These are phyloP conservation scores for Lodderomyces theae DNA, from an alignment of 1,139 yeast genomes.

Conservation along the genomic window DNA sequence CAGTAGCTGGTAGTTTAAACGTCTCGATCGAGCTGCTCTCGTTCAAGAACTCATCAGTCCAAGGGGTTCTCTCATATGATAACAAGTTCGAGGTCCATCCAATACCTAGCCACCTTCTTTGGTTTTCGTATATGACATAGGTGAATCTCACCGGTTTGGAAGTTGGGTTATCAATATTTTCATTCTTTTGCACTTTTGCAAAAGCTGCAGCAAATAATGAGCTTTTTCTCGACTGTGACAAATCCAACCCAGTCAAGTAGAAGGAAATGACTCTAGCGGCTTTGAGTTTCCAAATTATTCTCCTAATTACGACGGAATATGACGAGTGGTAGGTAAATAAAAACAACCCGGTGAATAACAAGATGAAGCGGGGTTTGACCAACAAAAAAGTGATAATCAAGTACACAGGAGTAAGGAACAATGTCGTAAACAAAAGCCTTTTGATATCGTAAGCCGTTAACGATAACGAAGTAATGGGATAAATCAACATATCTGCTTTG, in stretches of 20 bases:
- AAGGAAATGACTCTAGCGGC: conserved; percentile 67
- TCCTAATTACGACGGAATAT: conserved; percentile 77
- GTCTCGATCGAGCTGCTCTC: conserved; percentile 67
- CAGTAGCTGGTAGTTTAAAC: conserved; percentile 66
- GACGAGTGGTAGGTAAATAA: conserved; percentile 82
- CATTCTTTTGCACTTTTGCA: conserved; percentile 55
- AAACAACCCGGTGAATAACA: conserved; percentile 59
- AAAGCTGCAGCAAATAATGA: conserved; percentile 54
- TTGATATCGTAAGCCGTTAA: conserved; percentile 77
- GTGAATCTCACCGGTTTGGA: conserved; percentile 78
- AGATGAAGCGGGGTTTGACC: conserved; percentile 66
- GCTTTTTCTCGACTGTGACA: conserved; percentile 53
- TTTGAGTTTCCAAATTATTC: conserved; percentile 79
- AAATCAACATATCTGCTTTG: conserved; percentile 71
- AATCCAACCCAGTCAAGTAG: conserved; percentile 84
- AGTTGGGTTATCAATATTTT: conserved; percentile 16
- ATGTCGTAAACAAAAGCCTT: conserved; percentile 75
- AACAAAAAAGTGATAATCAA: conserved; percentile 65
- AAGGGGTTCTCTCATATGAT: conserved; percentile 89
- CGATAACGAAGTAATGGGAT: conserved; percentile 71
- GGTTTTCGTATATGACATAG: conserved; percentile 92
- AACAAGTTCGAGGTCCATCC: conserved; percentile 95
- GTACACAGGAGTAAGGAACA: conserved; percentile 82
- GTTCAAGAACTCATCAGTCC: conserved; percentile 95
- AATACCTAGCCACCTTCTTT: conserved; percentile 94